Percentiles rank a stretch among this genome's conserved stretches.
These are phyloP conservation scores for Cercophora scortea DNA, from an alignment of 495 filamentous ascomycete genomes.

Conservation along the genomic window DNA sequence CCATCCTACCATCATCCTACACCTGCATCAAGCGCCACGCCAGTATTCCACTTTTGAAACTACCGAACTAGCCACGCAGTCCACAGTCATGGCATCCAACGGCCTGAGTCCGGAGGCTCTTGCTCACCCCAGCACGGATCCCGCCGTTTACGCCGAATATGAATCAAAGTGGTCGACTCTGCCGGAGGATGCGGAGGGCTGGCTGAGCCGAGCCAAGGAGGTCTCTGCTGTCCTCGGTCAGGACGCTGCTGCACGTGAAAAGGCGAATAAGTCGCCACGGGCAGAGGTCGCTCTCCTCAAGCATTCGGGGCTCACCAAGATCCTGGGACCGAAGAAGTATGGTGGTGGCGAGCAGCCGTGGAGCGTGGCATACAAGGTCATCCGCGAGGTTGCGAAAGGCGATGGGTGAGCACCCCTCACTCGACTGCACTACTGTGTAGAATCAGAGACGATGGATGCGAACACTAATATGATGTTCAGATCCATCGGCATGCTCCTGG, in stretches of 20 bases:
- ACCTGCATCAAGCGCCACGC: background rate
- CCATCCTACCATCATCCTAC: background rate
- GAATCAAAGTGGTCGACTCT: constrained; percentile 37
- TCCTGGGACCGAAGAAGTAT: constrained; percentile 46
- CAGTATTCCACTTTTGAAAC: background rate
- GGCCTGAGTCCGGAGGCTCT: background rate
- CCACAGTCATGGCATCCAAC: background rate
- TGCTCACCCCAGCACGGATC: constrained; percentile 35
- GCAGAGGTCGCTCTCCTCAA: constrained; percentile 52
- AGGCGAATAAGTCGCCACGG: constrained; percentile 47
- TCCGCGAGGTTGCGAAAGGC: constrained; percentile 50
- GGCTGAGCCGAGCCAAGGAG: constrained; percentile 45
- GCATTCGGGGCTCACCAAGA: constrained; percentile 45
- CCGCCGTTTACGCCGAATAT: constrained; percentile 42
- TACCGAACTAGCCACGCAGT: background rate
- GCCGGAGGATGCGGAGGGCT: constrained; percentile 36
- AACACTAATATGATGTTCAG: constrained; percentile 8
- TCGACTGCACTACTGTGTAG: too few relatives aligned
- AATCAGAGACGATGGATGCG: background rate
- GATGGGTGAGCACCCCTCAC: constrained; percentile 35
- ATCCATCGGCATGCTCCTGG: constrained; percentile 51
- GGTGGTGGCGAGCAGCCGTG: constrained; percentile 52
- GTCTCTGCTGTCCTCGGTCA: constrained; percentile 44
- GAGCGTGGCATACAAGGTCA: constrained; percentile 48
- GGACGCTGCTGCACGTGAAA: constrained; percentile 46